Evolutionary conservation across 441 rosid species (phyloP).

Genomic region (Pelargonium cotyledonis): DNA sequence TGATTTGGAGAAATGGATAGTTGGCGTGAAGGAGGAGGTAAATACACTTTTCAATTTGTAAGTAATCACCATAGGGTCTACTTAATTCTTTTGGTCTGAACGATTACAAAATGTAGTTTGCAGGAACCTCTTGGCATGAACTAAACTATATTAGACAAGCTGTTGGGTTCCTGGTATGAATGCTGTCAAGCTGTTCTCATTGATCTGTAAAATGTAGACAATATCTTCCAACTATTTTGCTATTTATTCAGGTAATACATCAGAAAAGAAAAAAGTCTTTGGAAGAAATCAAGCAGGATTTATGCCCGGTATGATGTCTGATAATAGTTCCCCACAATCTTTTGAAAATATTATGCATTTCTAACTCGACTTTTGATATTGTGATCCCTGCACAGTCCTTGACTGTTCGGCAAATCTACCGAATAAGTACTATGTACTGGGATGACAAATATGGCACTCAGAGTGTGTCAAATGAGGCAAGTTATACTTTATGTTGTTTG

Average conservation of each 20-base stretch:
- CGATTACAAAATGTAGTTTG: constrained; percentile 48
- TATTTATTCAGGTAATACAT: constrained; percentile 76
- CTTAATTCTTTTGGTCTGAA: constrained; percentile 23
- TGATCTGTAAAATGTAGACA: not conserved
- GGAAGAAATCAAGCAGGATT: constrained; percentile 84
- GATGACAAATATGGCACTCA: constrained; percentile 98
- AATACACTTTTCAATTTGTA: constrained; percentile 8
- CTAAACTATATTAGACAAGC: constrained; percentile 95
- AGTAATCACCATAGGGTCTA: constrained; percentile 6
- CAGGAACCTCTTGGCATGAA: constrained; percentile 99
- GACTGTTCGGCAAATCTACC: constrained; percentile 93
- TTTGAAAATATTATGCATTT: not conserved
- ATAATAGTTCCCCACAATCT: not conserved
- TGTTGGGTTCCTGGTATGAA: constrained; percentile 93
- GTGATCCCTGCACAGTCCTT: constrained; percentile 45
- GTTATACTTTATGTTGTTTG: constrained; percentile 20
- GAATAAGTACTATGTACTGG: constrained; percentile 98
- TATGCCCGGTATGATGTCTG: constrained; percentile 67
- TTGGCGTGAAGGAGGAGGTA: constrained; percentile 76
- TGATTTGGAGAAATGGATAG: constrained; percentile 95
- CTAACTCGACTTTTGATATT: no score
- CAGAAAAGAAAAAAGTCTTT: constrained; percentile 91
- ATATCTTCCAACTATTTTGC: no score
- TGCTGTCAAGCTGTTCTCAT: constrained; percentile 14
- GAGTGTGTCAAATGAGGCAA: constrained; percentile 91